Evolutionary conservation across 176 grass and related monocot genomes (phyloP), one percentile per base, ranked within the genome.

Genomic region (Cymbopogon citratus): DNA sequence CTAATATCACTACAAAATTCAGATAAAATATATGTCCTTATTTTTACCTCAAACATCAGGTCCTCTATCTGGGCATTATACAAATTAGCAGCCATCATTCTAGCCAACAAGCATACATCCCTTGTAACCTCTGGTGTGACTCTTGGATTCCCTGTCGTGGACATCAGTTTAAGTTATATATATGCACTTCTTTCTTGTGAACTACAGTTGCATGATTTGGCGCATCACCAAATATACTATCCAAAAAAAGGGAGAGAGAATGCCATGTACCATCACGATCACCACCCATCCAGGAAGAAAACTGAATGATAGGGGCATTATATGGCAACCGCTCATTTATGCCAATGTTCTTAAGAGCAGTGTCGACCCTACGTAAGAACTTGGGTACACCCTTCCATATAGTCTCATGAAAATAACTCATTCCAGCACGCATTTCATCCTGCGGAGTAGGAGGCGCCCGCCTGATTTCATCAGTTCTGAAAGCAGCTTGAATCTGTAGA

Each of bases 351-450:
- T 91, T 98, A 44, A 98, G 82, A 76, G 95, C 95, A 7, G 92
- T 98, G 86, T 98, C 95, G 41, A 98, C 82, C 44, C 95, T 88
- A 0, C 95, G 92, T 43, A 98, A 87, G 80, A 98, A 98, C 54
- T 91, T 98, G 27, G 92, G 95, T 51, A 98, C 88, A 75, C 95
- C 95, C 90, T 94, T 98, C 95, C 92, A 98, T 87, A 98, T 98
- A 46, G 95, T 94, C 79, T 98, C 95, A 66, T 98, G 95, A 52
- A 98, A 98, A 83, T 98, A 98, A 85, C 95, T 98, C 95, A 98
- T 90, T 80, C 95, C 95, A 49, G 88, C 88, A 67, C 92, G 90
- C 86, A 87, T 98, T 91, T 98, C 95, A 79, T 98, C 95, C 77
- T 98, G 95, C 4, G 95, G 95, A 52, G 95, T 98, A 18, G 92